phyloP scores from a whole-genome alignment of 2,329 filamentous ascomycete species.

The Fusarium denticulatum region DNA sequence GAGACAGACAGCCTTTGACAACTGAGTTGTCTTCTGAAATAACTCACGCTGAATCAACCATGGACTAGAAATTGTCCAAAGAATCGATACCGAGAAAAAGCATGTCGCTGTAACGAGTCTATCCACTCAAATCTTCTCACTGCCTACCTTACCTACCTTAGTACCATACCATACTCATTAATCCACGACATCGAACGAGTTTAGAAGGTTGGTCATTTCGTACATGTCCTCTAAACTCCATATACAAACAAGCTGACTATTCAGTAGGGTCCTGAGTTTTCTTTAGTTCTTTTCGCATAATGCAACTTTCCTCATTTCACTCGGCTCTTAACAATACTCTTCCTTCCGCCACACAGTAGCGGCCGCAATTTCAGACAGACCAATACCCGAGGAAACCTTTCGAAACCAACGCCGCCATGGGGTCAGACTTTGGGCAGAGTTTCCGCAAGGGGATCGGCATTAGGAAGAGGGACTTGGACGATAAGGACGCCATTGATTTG shows the following conservation, averaged over 20 bases:
- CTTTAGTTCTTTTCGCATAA: constrained; percentile 31
- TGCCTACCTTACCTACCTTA: constrained; percentile 1
- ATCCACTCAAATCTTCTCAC: constrained; percentile 20
- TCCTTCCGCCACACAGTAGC: constrained; percentile 27
- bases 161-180: constrained; percentile 7
- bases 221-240: neutral
- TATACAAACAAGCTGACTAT: constrained; percentile 24
- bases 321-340: constrained; percentile 38
- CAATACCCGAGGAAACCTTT: constrained; percentile 21
- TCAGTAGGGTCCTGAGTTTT: constrained; percentile 1
- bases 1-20: constrained; percentile 23
- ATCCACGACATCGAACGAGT: constrained; percentile 13
- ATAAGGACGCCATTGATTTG: constrained; percentile 39
- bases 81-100: constrained; percentile 16
- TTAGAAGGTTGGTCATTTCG: constrained; percentile 12
- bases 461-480: constrained; percentile 36
- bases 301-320: constrained; percentile 41
- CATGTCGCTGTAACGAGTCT: constrained; percentile 18
- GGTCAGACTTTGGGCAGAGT: constrained; percentile 36
- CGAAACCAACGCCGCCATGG: constrained; percentile 41
- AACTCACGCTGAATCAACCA: constrained; percentile 13
- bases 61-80: constrained; percentile 26
- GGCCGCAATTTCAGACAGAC: constrained; percentile 26
- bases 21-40: constrained; percentile 30
- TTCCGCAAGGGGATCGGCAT: constrained; percentile 34